Conservation (phyloP, 345 rosid species). For the Turnera subulata region DNA sequence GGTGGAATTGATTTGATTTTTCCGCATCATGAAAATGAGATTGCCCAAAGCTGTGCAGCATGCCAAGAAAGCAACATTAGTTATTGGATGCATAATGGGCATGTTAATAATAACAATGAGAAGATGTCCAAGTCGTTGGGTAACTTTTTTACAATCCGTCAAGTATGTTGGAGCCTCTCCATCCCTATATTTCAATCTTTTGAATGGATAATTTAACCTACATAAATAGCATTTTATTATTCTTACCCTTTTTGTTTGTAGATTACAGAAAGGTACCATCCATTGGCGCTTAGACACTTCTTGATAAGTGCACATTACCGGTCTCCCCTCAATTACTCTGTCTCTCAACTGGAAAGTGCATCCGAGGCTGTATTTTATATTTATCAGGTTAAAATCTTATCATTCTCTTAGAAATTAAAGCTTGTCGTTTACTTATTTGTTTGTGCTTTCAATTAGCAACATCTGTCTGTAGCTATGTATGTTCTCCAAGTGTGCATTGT, state of each 20-base stretch:
- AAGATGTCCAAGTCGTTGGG: slow-evolving; percentile 83
- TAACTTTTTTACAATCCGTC: slow-evolving; percentile 67
- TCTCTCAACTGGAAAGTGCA: slow-evolving; percentile 62
- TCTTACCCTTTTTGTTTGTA: slow-evolving; percentile 19
- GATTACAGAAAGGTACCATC: slow-evolving; percentile 70
- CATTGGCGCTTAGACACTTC: slow-evolving; percentile 77
- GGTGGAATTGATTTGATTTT: slow-evolving; percentile 79
- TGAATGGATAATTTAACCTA: not conserved
- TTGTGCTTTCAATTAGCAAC: not conserved
- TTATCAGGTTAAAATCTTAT: slow-evolving; percentile 59
- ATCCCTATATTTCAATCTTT: not conserved
- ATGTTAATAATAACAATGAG: slow-evolving; percentile 72
- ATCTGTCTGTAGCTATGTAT: too few relatives aligned
- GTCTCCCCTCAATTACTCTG: slow-evolving; percentile 69
- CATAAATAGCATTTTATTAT: not conserved
- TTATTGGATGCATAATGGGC: slow-evolving; percentile 93
- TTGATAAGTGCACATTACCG: slow-evolving; percentile 81
- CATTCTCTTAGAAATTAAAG: not conserved
- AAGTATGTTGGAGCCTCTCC: slow-evolving; percentile 29
- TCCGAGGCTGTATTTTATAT: slow-evolving; percentile 70
- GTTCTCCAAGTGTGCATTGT: too few relatives aligned
- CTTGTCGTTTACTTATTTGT: not conserved
- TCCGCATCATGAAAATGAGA: slow-evolving; percentile 88
- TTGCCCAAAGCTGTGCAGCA: slow-evolving; percentile 83
- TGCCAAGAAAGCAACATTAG: slow-evolving; percentile 49